Conservation (phyloP, 2,329 filamentous ascomycete genomes). For the Immersiporthe knoxdaviesiana region DNA sequence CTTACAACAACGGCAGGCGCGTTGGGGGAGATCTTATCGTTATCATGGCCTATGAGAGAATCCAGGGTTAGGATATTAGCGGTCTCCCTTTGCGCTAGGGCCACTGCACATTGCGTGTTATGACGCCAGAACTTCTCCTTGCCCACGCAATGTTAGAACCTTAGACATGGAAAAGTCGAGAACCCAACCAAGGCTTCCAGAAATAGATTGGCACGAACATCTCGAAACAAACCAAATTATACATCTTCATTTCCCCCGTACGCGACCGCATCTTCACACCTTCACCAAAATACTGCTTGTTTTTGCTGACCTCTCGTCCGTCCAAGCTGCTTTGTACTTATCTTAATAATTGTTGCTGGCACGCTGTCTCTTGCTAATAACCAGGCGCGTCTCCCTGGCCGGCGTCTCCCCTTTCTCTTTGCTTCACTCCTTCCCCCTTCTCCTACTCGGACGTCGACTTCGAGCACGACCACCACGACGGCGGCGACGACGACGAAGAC, state of each 20-base stretch:
- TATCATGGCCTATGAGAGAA: background rate
- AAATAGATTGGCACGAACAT: conserved; percentile 15
- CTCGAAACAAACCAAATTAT: conserved; percentile 16
- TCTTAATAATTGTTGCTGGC: background rate
- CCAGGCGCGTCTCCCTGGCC: conserved; percentile 7
- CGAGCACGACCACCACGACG: conserved; percentile 3
- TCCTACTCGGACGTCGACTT: background rate
- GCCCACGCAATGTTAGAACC: too few species aligned
- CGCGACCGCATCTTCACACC: background rate
- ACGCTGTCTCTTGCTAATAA: background rate
- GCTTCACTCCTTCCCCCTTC: conserved; percentile 1
- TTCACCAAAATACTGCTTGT: background rate
- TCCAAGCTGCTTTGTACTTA: background rate
- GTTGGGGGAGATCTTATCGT: conserved; percentile 1
- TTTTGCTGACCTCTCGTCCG: background rate
- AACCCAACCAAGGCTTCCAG: conserved; percentile 1
- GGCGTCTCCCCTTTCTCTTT: too few species aligned
- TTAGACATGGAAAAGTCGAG: background rate
- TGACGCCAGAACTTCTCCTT: background rate
- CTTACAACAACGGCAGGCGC: background rate
- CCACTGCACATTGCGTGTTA: background rate
- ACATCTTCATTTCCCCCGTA: conserved; percentile 17
- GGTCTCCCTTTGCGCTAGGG: background rate
- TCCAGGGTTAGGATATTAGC: conserved; percentile 9
- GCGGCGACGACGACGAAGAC: conserved; percentile 12